These are phyloP conservation scores for Debaryomyces nepalensis DNA, from an alignment of 1,139 yeast species.

Conservation along the genomic window DNA sequence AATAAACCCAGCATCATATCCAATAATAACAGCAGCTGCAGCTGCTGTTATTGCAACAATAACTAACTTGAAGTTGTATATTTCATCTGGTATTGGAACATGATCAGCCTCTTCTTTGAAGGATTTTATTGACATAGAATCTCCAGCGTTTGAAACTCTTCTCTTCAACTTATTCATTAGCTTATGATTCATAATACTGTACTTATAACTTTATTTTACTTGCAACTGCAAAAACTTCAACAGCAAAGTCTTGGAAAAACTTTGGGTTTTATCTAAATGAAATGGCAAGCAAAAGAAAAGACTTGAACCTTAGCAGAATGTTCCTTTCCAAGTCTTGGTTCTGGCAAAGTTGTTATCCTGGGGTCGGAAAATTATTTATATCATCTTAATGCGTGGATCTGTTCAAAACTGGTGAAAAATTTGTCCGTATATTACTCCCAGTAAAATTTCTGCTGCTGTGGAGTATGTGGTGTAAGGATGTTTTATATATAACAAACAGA, in stretches of 20 bases:
- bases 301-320: neutral
- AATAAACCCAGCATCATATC: constrained; percentile 42
- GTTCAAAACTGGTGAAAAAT: constrained; percentile 1
- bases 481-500: too few relatives aligned
- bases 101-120: constrained; percentile 16
- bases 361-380: constrained; percentile 2
- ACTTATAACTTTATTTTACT: too few relatives aligned
- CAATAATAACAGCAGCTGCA: constrained; percentile 39
- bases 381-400: neutral
- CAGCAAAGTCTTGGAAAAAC: too few relatives aligned
- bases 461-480: constrained; percentile 1
- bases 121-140: constrained; percentile 20
- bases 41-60: constrained; percentile 32
- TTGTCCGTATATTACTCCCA: neutral
- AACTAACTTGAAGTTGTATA: constrained; percentile 27
- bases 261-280: too few relatives aligned
- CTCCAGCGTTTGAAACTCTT: constrained; percentile 16
- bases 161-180: constrained; percentile 11
- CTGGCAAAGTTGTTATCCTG: constrained; percentile 1
- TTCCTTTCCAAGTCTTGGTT: neutral
- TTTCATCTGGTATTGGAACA: constrained; percentile 26
- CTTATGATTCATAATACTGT: neutral
- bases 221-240: neutral
- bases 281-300: too few relatives aligned
- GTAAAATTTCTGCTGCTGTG: neutral